Evolutionary conservation across 441 rosid genomes (phyloP).

Genomic region (Erodium chrysanthum): DNA sequence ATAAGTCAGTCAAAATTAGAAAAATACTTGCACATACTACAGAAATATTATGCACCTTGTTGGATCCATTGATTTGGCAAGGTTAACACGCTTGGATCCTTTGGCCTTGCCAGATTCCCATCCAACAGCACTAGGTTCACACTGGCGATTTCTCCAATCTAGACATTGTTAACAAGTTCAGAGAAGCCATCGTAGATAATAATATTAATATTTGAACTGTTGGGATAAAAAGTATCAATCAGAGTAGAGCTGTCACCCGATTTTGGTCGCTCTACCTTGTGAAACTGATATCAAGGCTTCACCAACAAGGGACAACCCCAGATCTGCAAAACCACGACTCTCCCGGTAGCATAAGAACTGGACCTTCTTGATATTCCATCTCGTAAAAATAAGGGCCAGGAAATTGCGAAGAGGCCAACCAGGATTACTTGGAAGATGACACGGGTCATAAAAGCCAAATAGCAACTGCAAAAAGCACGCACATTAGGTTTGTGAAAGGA

Average conservation of each 20-base stretch:
- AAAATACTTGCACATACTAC: constrained; percentile 4
- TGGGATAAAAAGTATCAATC: constrained; percentile 15
- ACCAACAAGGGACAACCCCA: constrained; percentile 70
- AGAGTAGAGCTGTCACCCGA: constrained; percentile 29
- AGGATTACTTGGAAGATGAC: constrained; percentile 78
- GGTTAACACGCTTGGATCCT: constrained; percentile 54
- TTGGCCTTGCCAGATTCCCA: constrained; percentile 79
- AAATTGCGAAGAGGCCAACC: constrained; percentile 97
- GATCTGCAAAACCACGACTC: constrained; percentile 77
- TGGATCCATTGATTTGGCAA: constrained; percentile 91
- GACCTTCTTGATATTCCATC: constrained; percentile 64
- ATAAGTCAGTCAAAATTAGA: constrained; percentile 10
- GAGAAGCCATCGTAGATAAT: constrained; percentile 5
- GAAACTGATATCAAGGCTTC: constrained; percentile 49
- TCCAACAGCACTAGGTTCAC: constrained; percentile 65
- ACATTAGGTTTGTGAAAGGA: constrained; percentile 17
- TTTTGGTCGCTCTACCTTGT: constrained; percentile 47
- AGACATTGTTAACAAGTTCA: constrained; percentile 7
- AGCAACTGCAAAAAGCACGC: constrained; percentile 43
- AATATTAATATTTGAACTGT: constrained; percentile 4
- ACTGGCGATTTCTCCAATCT: constrained; percentile 41
- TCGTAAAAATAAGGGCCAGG: constrained; percentile 57
- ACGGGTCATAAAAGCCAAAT: constrained; percentile 84
- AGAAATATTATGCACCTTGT: constrained; percentile 34
- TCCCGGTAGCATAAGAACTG: constrained; percentile 76